A percentile compares a stretch with the other conserved stretches of the same genome.
These are phyloP conservation scores for Sanghuangporus weigelae DNA, from an alignment of 1,284 basidiomycete species.

Conservation along the genomic window DNA sequence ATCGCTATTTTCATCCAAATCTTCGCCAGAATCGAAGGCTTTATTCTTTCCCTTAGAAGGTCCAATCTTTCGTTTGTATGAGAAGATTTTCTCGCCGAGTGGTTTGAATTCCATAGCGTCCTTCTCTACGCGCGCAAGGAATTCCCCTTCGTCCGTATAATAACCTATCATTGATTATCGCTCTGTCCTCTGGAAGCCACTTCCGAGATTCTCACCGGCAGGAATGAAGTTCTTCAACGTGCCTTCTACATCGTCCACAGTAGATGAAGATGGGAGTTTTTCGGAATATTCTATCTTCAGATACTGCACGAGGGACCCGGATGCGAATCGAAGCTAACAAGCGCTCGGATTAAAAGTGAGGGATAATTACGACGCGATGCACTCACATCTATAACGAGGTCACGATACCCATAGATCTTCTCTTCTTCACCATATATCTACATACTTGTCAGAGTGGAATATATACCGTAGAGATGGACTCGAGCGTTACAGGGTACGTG, in stretches of 20 bases:
- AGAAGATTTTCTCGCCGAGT: constrained; percentile 68
- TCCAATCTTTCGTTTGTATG: constrained; percentile 54
- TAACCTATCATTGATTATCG: constrained; percentile 41
- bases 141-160: constrained; percentile 58
- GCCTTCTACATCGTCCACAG: constrained; percentile 85
- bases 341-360: background rate
- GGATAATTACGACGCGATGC: constrained; percentile 1
- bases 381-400: constrained; percentile 76
- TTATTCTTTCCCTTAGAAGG: constrained; percentile 42
- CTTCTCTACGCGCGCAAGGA: constrained; percentile 62
- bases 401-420: constrained; percentile 92
- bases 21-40: constrained; percentile 34
- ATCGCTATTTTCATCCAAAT: constrained; percentile 46
- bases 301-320: constrained; percentile 78
- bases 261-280: constrained; percentile 65
- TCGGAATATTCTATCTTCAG: constrained; percentile 66
- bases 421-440: constrained; percentile 95
- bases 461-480: background rate
- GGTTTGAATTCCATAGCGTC: constrained; percentile 78
- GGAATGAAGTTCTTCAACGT: constrained; percentile 79
- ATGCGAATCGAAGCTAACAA: constrained; percentile 75
- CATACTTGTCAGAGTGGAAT: background rate
- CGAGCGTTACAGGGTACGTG: constrained; percentile 69
- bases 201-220: constrained; percentile 39
- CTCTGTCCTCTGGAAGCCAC: background rate